Conservation (phyloP, 2,329 filamentous ascomycete genomes). For the Cercospora zeina region DNA sequence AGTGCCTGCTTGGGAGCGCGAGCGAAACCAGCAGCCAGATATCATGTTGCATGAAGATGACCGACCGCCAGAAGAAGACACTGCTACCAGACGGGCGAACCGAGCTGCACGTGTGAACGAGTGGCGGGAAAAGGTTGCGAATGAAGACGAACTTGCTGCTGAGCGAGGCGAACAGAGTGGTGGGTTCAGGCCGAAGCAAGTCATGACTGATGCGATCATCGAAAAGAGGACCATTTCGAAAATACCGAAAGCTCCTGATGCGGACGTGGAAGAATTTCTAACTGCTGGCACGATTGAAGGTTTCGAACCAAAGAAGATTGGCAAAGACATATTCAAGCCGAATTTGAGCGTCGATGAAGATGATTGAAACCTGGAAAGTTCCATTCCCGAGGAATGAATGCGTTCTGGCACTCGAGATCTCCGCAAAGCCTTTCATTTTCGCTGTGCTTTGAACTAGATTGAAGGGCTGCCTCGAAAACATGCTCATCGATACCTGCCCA, state of each 20-base stretch:
- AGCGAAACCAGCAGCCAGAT: constrained; percentile 48
- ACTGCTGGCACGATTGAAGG: constrained; percentile 34
- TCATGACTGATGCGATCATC: constrained; percentile 39
- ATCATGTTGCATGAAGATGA: constrained; percentile 46
- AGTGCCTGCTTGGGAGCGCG: constrained; percentile 80
- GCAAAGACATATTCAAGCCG: constrained; percentile 14
- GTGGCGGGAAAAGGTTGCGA: constrained; percentile 36
- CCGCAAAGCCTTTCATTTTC: background rate
- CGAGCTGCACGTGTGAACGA: constrained; percentile 35
- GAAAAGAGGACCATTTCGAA: constrained; percentile 37
- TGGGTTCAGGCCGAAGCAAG: constrained; percentile 36
- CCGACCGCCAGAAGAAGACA: constrained; percentile 24
- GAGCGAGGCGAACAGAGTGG: constrained; percentile 47
- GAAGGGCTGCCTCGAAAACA: too few relatives aligned
- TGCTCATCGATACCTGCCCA: too few relatives aligned
- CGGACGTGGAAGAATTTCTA: constrained; percentile 11
- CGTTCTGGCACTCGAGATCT: background rate
- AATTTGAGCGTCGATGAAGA: constrained; percentile 12
- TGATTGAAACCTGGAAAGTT: background rate
- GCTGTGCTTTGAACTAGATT: too few relatives aligned
- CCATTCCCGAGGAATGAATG: background rate
- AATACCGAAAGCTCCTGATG: constrained; percentile 16
- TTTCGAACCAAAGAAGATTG: constrained; percentile 32
- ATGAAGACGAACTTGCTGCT: constrained; percentile 44
- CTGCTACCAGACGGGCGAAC: constrained; percentile 35